A percentile compares a stretch with the other conserved stretches of the same genome.
Evolutionary conservation across 2,329 filamentous ascomycete species (phyloP).

Genomic region (Thermothelomyces thermophilus): DNA sequence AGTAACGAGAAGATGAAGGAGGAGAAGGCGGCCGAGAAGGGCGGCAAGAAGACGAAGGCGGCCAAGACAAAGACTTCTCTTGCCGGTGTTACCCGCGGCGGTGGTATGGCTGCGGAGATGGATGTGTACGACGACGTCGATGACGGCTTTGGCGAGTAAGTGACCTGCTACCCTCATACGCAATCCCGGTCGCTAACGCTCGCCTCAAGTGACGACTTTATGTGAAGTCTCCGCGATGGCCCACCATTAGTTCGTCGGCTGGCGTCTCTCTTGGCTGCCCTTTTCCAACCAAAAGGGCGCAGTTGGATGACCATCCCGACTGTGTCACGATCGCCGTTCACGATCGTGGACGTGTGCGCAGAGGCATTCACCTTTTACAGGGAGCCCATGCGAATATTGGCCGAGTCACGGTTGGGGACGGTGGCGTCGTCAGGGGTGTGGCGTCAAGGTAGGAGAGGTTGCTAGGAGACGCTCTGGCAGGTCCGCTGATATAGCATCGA

Average conservation of each 20-base stretch:
- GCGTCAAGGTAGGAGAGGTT: not conserved
- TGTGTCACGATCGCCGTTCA: not conserved
- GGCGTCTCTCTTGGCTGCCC: slow-evolving; percentile 1
- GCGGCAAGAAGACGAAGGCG: slow-evolving; percentile 94
- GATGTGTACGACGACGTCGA: slow-evolving; percentile 64
- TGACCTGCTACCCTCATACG: not conserved
- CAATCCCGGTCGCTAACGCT: not conserved
- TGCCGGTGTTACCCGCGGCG: slow-evolving; percentile 52
- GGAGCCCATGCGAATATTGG: not conserved
- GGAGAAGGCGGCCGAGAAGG: slow-evolving; percentile 90
- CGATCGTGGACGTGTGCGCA: not conserved
- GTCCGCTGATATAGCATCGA: not conserved
- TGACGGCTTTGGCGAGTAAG: slow-evolving; percentile 65
- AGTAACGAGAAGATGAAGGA: slow-evolving; percentile 98
- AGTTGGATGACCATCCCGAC: not conserved
- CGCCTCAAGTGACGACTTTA: slow-evolving; percentile 58
- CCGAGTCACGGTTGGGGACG: slow-evolving; percentile 2
- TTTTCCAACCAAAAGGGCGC: not conserved
- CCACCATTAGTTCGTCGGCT: slow-evolving; percentile 12
- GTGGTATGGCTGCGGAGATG: slow-evolving; percentile 58
- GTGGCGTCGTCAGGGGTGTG: not conserved
- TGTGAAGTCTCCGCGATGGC: slow-evolving; percentile 45
- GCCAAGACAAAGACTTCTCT: slow-evolving; percentile 90
- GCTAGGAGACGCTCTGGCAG: not conserved
- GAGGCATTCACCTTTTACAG: not conserved